A percentile compares a stretch with the other conserved stretches of the same genome.
Conservation (phyloP, 1,284 basidiomycete species). For the Tetrapyrgos nigripes region DNA sequence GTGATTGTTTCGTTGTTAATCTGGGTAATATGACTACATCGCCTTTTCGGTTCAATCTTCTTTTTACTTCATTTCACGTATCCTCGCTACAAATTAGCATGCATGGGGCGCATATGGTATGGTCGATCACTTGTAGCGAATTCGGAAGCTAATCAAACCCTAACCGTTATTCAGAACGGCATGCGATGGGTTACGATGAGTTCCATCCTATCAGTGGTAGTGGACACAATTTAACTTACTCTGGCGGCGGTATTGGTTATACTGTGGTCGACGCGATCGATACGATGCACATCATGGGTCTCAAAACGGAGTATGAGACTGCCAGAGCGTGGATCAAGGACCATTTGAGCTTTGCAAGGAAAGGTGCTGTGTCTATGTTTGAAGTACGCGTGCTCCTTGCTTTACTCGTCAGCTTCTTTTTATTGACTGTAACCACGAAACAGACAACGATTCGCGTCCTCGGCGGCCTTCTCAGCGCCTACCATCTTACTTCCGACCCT, state of each 20-base stretch:
- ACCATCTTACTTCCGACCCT: slow-evolving; percentile 16
- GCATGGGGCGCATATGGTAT: slow-evolving; percentile 17
- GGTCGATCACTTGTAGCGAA: background rate
- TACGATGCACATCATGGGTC: slow-evolving; percentile 23
- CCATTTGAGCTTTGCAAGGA: slow-evolving; percentile 15
- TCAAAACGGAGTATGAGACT: slow-evolving; percentile 12
- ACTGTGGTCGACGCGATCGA: slow-evolving; percentile 21
- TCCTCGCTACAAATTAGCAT: slow-evolving; percentile 4
- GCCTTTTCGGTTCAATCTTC: too few species aligned
- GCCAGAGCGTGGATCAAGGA: slow-evolving; percentile 16
- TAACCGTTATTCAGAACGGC: slow-evolving; percentile 7
- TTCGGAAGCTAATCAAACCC: background rate
- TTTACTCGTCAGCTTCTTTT: background rate
- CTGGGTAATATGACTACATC: too few species aligned
- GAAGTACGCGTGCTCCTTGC: slow-evolving; percentile 12
- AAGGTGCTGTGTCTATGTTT: slow-evolving; percentile 20
- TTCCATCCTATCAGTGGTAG: slow-evolving; percentile 17
- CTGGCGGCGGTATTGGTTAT: slow-evolving; percentile 18
- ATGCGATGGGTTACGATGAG: slow-evolving; percentile 23
- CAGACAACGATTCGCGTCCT: slow-evolving; percentile 24
- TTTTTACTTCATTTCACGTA: background rate
- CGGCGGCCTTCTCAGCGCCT: slow-evolving; percentile 17
- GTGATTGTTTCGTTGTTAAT: too few species aligned
- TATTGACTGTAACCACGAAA: background rate
- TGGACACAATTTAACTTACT: slow-evolving; percentile 13